Percentiles rank a stretch among this genome's conserved stretches.
Evolutionary conservation across 2,329 filamentous ascomycete genomes (phyloP).

Genomic region (Colletotrichum truncatum): DNA sequence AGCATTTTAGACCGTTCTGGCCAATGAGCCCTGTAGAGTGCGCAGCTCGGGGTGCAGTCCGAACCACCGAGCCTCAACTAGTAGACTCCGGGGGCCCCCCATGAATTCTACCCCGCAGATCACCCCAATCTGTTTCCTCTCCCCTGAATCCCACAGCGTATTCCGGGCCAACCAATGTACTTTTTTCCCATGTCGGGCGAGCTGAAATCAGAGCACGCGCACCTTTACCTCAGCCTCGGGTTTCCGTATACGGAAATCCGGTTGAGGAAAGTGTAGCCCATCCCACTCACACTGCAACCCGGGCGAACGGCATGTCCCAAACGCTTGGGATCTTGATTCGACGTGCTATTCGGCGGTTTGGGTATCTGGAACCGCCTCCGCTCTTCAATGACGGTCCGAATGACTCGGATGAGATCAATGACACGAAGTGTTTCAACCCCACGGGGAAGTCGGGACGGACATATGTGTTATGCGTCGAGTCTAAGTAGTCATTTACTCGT

Average conservation of each 20-base stretch:
- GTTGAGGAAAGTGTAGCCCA: not conserved
- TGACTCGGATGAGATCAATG: conserved; percentile 1
- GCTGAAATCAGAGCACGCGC: not conserved
- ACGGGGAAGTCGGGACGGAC: not conserved
- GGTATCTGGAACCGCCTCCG: not conserved
- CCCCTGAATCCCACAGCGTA: not conserved
- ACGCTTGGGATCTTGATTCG: not conserved
- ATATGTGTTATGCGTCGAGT: no score
- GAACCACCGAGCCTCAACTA: not conserved
- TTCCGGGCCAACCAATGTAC: not conserved
- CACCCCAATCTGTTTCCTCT: not conserved
- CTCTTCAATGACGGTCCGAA: not conserved
- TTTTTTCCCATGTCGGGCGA: not conserved
- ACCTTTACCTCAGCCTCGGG: not conserved
- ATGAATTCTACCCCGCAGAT: conserved; percentile 12
- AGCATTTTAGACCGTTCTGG: not conserved
- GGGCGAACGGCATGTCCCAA: not conserved
- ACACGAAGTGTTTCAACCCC: not conserved
- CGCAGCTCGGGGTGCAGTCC: not conserved
- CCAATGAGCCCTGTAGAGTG: not conserved
- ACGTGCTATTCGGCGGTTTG: not conserved
- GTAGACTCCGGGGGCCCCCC: not conserved
- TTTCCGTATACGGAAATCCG: conserved; percentile 16
- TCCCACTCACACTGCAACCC: not conserved
- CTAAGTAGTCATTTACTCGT: no score